Percentiles rank a stretch among this genome's conserved stretches.
Conservation (phyloP, 139 green algal genomes). For the Penium margaritaceum region DNA sequence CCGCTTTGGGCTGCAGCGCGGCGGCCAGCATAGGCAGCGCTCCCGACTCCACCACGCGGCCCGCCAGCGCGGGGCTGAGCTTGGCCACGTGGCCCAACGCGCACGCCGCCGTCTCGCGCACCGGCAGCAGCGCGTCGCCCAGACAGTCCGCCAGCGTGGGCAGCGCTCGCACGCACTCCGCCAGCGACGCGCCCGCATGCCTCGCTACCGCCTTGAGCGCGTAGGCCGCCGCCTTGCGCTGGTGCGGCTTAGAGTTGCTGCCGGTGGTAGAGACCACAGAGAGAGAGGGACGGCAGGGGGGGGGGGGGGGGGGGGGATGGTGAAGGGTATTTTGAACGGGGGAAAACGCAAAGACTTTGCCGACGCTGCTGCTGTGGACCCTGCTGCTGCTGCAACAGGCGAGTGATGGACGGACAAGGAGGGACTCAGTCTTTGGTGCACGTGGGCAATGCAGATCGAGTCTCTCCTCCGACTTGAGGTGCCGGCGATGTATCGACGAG, state of each 20-base stretch:
- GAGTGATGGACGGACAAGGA: no score
- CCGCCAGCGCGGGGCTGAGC: not conserved
- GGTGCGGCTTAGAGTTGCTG: conserved; percentile 12
- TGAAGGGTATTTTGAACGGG: no score
- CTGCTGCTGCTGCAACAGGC: no score
- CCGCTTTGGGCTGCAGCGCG: not conserved
- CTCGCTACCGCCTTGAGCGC: conserved; percentile 14
- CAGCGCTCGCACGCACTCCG: not conserved
- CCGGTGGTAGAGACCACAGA: not conserved
- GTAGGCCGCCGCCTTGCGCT: not conserved
- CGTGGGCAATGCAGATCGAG: no score
- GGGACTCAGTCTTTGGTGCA: no score
- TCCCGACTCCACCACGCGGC: conserved; percentile 18
- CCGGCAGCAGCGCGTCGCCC: not conserved
- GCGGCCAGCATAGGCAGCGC: not conserved
- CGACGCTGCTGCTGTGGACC: no score
- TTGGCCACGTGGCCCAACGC: conserved; percentile 21
- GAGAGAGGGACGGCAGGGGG: not conserved
- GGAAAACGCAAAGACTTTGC: no score
- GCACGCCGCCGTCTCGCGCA: conserved; percentile 22
- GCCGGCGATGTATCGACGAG: no score
- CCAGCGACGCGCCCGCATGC: not conserved
- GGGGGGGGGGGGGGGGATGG: not conserved
- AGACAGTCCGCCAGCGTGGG: conserved; percentile 18
- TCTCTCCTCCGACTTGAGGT: no score